Conservation (phyloP, 768 basidiomycete genomes). For the Gloeopeniophorella convolvens region DNA sequence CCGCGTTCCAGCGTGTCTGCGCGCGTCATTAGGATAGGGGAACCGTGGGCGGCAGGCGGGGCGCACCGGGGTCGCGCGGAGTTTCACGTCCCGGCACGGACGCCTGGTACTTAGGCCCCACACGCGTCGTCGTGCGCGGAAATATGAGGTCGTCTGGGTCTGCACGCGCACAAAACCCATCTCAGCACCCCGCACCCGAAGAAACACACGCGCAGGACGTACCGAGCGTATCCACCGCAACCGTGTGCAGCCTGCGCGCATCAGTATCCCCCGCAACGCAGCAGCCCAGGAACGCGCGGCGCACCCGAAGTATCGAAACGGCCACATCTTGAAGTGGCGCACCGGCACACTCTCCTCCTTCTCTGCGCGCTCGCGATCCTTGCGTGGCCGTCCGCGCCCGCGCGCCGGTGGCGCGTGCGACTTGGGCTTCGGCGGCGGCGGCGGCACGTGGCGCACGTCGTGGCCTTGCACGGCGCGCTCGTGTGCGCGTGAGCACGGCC, state of each 20-base stretch:
- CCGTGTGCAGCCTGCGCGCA: constrained; percentile 66
- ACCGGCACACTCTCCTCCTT: constrained; percentile 71
- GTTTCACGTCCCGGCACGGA: constrained; percentile 37
- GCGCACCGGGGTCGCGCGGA: constrained; percentile 25
- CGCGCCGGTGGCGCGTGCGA: constrained; percentile 67
- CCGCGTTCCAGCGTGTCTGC: constrained; percentile 49
- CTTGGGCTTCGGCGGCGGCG: constrained; percentile 46
- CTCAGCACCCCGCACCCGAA: constrained; percentile 1
- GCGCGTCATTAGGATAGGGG: neutral
- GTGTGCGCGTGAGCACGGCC: constrained; percentile 82
- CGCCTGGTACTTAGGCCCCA: constrained; percentile 83
- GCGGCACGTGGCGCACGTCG: constrained; percentile 52
- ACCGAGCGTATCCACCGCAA: constrained; percentile 90
- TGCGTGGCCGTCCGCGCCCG: constrained; percentile 70
- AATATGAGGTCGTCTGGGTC: constrained; percentile 97
- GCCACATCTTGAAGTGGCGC: constrained; percentile 88
- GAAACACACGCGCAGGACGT: constrained; percentile 22
- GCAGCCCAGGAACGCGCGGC: constrained; percentile 23
- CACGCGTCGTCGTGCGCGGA: constrained; percentile 86
- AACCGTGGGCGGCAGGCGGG: neutral
- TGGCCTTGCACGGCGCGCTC: constrained; percentile 81
- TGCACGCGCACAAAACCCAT: constrained; percentile 28
- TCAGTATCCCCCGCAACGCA: constrained; percentile 15
- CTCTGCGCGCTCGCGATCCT: constrained; percentile 66
- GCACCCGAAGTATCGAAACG: constrained; percentile 95